Evolutionary conservation across 306 rosid genomes (phyloP).

Genomic region (Vachellia pachyceras): DNA sequence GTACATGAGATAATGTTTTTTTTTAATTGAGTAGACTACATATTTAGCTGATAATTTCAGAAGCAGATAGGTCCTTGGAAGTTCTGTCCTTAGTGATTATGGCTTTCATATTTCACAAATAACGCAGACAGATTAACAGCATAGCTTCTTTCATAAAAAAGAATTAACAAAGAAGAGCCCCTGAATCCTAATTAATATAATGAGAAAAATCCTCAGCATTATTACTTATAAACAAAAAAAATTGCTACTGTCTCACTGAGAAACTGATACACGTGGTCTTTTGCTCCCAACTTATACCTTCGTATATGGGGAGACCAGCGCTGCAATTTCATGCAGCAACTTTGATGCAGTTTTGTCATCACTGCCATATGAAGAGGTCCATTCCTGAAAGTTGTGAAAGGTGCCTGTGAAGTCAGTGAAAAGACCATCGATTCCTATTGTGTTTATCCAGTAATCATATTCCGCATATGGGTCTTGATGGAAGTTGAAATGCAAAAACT

Average conservation of each 20-base stretch:
- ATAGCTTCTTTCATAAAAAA: neutral
- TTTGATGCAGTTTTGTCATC: slow-evolving; percentile 42
- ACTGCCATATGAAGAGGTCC: slow-evolving; percentile 47
- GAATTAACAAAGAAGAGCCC: neutral
- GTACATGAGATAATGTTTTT: too few species aligned
- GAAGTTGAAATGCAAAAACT: slow-evolving; percentile 55
- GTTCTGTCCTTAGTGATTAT: neutral
- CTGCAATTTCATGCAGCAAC: slow-evolving; percentile 54
- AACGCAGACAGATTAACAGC: neutral
- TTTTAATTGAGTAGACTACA: neutral
- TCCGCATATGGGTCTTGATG: slow-evolving; percentile 64
- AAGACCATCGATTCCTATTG: slow-evolving; percentile 68
- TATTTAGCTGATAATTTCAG: neutral
- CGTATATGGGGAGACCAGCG: slow-evolving; percentile 35
- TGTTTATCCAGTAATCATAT: slow-evolving; percentile 63
- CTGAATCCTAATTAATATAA: neutral
- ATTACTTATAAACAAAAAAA: neutral
- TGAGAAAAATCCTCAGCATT: neutral
- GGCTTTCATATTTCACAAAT: neutral
- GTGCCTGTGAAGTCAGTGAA: slow-evolving; percentile 77
- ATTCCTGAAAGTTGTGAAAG: slow-evolving; percentile 62
- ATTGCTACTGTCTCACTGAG: slow-evolving; percentile 1
- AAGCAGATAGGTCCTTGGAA: neutral
- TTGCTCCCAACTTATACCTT: slow-evolving; percentile 3
- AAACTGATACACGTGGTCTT: neutral